phyloP scores from a whole-genome alignment of 2,329 filamentous ascomycete genomes.

The Paecilomyces sp. region DNA sequence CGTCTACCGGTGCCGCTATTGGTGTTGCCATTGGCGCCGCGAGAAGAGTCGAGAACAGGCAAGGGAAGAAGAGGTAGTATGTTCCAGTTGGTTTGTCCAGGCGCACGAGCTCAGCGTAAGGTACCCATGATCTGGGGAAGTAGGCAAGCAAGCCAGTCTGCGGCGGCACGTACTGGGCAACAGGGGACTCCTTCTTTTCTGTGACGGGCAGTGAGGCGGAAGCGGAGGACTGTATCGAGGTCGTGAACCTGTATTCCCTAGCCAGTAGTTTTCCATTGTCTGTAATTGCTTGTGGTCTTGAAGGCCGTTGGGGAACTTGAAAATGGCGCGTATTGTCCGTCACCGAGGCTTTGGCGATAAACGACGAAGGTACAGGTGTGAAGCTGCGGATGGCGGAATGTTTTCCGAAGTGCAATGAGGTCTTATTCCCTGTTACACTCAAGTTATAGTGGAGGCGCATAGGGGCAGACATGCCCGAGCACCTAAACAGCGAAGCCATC shows the following conservation, averaged over 20 bases:
- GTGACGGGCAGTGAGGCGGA: not conserved
- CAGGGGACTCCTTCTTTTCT: not conserved
- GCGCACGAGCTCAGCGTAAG: slow-evolving; percentile 40
- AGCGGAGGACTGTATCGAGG: not conserved
- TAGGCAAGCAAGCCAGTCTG: slow-evolving; percentile 38
- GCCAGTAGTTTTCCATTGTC: not conserved
- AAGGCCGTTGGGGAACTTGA: not conserved
- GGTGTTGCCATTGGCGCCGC: slow-evolving; percentile 32
- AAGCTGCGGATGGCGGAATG: not conserved
- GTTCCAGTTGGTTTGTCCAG: slow-evolving; percentile 46
- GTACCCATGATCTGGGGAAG: slow-evolving; percentile 45
- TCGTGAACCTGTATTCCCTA: not conserved
- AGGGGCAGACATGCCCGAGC: not conserved
- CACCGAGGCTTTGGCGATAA: not conserved
- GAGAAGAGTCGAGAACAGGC: slow-evolving; percentile 41
- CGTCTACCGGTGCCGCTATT: slow-evolving; percentile 22
- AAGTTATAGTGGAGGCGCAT: not conserved
- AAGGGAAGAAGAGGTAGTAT: slow-evolving; percentile 49
- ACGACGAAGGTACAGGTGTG: not conserved
- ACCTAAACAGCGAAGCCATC: not conserved
- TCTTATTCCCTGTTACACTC: not conserved
- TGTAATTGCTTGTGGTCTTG: not conserved
- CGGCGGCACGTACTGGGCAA: slow-evolving; percentile 36
- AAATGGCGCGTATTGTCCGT: not conserved
- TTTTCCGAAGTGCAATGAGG: not conserved